Conservation (phyloP, 2,329 filamentous ascomycete species). For the Penicillium glabrum region DNA sequence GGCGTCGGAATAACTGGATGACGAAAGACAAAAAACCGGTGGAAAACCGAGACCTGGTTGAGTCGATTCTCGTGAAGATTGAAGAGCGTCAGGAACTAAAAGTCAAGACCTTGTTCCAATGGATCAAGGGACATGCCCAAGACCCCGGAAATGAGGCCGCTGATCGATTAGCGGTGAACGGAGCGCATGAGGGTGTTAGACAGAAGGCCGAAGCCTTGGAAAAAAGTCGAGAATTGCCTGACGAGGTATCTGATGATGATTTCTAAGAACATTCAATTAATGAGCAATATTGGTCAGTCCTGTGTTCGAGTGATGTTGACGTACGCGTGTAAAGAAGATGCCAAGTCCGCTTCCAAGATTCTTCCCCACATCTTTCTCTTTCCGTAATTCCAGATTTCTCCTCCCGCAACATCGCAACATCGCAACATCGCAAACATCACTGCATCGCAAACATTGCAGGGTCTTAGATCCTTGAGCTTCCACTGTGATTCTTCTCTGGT, state of each 20-base stretch:
- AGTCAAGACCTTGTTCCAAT: slow-evolving; percentile 70
- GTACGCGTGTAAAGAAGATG: neutral
- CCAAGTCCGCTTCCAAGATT: neutral
- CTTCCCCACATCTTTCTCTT: neutral
- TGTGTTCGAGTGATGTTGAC: no score
- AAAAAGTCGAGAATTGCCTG: slow-evolving; percentile 22
- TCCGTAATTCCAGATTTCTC: neutral
- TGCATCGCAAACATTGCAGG: neutral
- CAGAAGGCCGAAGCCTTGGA: slow-evolving; percentile 29
- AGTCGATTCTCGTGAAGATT: slow-evolving; percentile 69
- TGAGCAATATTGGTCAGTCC: neutral
- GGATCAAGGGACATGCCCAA: slow-evolving; percentile 83
- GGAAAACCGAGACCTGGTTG: slow-evolving; percentile 82
- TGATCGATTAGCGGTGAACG: slow-evolving; percentile 72
- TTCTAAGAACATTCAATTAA: slow-evolving; percentile 5
- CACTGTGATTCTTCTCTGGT: neutral
- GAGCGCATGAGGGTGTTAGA: slow-evolving; percentile 50
- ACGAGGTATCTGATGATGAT: slow-evolving; percentile 30
- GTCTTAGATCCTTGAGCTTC: neutral
- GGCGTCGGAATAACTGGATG: slow-evolving; percentile 76
- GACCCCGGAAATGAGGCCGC: slow-evolving; percentile 77
- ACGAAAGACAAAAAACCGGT: slow-evolving; percentile 70
- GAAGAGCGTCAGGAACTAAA: slow-evolving; percentile 64
- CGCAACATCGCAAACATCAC: neutral
- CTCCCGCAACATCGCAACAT: neutral